Conservation (phyloP, 2,329 filamentous ascomycete species). For the Endothia cerciana region DNA sequence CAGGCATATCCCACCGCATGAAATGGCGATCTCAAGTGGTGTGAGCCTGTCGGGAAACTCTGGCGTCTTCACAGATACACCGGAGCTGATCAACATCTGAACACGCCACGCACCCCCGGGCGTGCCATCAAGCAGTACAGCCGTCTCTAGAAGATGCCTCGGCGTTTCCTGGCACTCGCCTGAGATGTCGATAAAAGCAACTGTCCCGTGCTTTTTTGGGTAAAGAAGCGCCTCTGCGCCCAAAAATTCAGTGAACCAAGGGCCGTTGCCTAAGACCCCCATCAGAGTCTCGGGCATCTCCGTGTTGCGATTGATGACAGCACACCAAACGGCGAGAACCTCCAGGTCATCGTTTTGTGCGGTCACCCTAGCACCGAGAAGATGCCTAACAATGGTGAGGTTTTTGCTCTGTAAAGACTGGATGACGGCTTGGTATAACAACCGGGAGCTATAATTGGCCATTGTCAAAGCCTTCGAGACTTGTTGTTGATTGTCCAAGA, state of each 20-base stretch:
- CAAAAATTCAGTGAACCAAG: neutral
- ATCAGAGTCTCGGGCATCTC: neutral
- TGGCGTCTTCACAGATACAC: neutral
- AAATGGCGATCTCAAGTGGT: neutral
- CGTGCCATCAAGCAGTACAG: accelerated
- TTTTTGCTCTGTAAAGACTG: no score
- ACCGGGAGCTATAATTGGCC: neutral
- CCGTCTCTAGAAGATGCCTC: neutral
- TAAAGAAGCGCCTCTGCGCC: no score
- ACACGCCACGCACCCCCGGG: neutral
- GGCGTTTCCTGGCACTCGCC: accelerated
- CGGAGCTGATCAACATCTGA: neutral
- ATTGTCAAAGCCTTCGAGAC: neutral
- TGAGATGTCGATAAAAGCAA: no score
- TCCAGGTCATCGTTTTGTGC: constrained; percentile 3
- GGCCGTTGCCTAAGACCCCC: neutral
- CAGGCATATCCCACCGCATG: accelerated
- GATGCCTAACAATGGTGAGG: neutral
- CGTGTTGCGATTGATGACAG: neutral
- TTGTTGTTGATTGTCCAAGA: neutral
- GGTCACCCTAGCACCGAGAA: neutral
- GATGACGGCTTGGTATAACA: neutral
- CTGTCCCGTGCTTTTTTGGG: no score
- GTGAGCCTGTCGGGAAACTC: neutral
- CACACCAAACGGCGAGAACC: neutral